A percentile compares a stretch with the other conserved stretches of the same genome.
These are phyloP conservation scores for Boletales sp. DNA, from an alignment of 768 basidiomycete genomes.

Conservation along the genomic window DNA sequence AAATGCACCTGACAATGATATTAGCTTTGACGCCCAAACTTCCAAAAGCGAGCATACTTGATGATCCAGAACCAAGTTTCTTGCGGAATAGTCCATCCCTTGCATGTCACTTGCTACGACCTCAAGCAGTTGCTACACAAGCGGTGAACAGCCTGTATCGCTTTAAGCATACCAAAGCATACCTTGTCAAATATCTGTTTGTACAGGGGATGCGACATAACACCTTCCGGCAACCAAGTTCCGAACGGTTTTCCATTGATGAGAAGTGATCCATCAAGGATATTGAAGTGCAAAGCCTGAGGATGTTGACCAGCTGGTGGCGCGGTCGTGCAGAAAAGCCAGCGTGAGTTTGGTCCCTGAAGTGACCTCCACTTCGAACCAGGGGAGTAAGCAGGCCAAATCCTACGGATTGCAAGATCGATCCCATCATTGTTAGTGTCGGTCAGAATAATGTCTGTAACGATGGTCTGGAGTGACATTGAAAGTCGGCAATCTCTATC, in stretches of 20 bases:
- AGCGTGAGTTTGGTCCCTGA: conserved; percentile 21
- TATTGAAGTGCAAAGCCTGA: conserved; percentile 37
- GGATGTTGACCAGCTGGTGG: conserved; percentile 4
- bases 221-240: conserved; percentile 27
- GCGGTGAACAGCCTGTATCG: no score
- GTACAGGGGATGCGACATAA: conserved; percentile 11
- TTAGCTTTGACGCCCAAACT: no score
- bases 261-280: conserved; percentile 39
- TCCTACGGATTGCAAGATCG: conserved; percentile 25
- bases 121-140: no score
- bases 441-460: conserved; percentile 12
- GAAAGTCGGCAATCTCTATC: conserved; percentile 34
- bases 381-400: conserved; percentile 31
- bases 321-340: conserved; percentile 27
- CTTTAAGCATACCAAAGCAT: no score
- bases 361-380: conserved; percentile 23
- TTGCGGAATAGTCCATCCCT: no score
- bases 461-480: conserved; percentile 19
- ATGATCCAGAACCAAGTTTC: conserved; percentile 6
- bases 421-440: conserved; percentile 18
- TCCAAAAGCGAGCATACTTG: neutral
- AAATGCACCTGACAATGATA: no score
- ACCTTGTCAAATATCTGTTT: no score
- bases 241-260: conserved; percentile 40
- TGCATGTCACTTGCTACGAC: no score